These are phyloP conservation scores for Aegilops speltoides DNA, from an alignment of 176 grass and related monocot species.

Conservation along the genomic window DNA sequence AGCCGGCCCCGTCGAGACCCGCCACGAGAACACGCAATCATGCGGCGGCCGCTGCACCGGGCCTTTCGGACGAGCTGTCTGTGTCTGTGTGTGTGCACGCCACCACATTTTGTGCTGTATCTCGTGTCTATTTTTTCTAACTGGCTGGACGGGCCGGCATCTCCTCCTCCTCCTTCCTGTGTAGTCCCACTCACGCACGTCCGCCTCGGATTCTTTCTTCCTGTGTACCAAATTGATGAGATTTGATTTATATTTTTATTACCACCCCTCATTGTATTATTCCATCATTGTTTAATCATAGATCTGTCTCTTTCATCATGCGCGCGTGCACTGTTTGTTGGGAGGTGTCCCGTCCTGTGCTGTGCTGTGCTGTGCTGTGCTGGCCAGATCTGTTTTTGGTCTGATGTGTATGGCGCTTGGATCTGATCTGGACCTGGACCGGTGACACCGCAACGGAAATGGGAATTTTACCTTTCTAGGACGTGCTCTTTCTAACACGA, in stretches of 20 bases:
- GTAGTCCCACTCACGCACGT: not conserved
- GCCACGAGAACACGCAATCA: not conserved
- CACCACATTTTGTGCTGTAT: conserved; percentile 21
- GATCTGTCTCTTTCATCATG: conserved; percentile 19
- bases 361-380: not conserved
- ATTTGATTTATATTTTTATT: conserved; percentile 50
- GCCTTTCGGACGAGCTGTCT: not conserved
- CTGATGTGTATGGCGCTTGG: not conserved
- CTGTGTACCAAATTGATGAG: conserved; percentile 23
- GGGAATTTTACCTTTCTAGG: not conserved
- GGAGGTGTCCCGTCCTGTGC: not conserved
- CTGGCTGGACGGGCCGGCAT: not conserved
- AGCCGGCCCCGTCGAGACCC: not conserved
- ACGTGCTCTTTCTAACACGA: not conserved
- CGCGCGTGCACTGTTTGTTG: not conserved
- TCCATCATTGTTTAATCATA: conserved; percentile 11
- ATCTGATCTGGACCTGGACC: not conserved
- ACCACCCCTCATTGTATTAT: conserved; percentile 29
- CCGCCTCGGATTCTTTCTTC: conserved; percentile 39
- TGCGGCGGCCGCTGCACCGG: not conserved
- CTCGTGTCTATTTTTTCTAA: conserved; percentile 4
- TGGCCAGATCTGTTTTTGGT: conserved; percentile 1
- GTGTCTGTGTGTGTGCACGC: not conserved
- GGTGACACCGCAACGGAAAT: not conserved
- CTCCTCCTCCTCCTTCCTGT: not conserved